These are phyloP conservation scores for Vitis hybrid DNA, from an alignment of 177 flowering plant genomes.

Conservation along the genomic window DNA sequence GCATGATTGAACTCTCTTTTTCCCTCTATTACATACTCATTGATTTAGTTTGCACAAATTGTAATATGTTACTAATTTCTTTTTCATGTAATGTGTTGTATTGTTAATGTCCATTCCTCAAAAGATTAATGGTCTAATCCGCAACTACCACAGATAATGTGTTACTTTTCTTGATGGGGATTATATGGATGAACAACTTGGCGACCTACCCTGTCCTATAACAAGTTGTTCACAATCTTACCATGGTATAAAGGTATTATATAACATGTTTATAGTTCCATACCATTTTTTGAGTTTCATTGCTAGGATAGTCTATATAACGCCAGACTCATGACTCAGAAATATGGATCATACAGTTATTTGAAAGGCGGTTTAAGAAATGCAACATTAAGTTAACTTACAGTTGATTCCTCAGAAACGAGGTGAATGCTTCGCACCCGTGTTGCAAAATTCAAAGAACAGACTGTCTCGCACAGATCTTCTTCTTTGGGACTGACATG, in stretches of 20 bases:
- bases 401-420: constrained; percentile 38
- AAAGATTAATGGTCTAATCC: neutral
- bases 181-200: neutral
- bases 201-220: neutral
- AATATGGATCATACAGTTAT: neutral
- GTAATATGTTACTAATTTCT: neutral
- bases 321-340: neutral
- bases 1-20: neutral
- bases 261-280: too few relatives aligned
- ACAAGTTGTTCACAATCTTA: neutral
- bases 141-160: neutral
- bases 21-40: neutral
- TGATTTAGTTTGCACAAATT: neutral
- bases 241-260: neutral
- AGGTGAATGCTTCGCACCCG: constrained; percentile 55
- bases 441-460: constrained; percentile 67
- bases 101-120: neutral
- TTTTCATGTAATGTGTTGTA: neutral
- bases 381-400: constrained; percentile 25
- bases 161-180: neutral
- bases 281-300: too few relatives aligned
- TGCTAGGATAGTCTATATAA: neutral
- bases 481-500: constrained; percentile 76
- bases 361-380: neutral
- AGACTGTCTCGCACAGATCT: constrained; percentile 63